A percentile compares a stretch with the other conserved stretches of the same genome.
These are phyloP conservation scores for Lichtheimia ramosa DNA, from an alignment of 371 early-diverging fungal species.

Conservation along the genomic window DNA sequence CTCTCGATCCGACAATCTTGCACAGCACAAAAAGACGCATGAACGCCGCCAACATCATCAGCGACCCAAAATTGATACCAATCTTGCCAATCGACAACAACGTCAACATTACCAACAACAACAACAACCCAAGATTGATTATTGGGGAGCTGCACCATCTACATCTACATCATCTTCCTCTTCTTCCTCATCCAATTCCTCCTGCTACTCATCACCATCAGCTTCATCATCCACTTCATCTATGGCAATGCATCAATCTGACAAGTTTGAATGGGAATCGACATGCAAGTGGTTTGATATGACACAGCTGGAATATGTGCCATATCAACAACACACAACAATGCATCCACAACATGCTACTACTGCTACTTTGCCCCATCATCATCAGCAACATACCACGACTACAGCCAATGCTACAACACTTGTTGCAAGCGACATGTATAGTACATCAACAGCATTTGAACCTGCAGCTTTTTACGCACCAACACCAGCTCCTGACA, in stretches of 20 bases:
- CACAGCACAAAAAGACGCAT: constrained; percentile 83
- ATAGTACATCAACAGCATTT: constrained; percentile 2
- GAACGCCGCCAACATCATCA: constrained; percentile 19
- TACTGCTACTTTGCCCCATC: too few species aligned
- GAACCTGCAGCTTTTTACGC: neutral
- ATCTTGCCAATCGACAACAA: neutral
- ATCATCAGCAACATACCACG: neutral
- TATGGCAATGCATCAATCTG: neutral
- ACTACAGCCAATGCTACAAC: neutral
- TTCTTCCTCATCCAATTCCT: constrained; percentile 7
- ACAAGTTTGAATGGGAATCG: neutral
- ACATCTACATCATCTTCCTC: neutral
- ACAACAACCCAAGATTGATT: neutral
- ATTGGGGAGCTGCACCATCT: neutral
- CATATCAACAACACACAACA: constrained; percentile 2
- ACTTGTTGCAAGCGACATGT: constrained; percentile 3
- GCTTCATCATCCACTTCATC: constrained; percentile 5
- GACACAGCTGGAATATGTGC: neutral
- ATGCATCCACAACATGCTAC: constrained; percentile 5
- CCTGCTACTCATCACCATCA: constrained; percentile 11
- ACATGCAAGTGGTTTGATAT: constrained; percentile 1
- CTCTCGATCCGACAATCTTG: constrained; percentile 79
- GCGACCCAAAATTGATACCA: neutral
- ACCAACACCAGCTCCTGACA: neutral
- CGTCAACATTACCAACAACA: neutral